Conservation (phyloP, 1,139 yeast species). For the Candida glucosophila region DNA sequence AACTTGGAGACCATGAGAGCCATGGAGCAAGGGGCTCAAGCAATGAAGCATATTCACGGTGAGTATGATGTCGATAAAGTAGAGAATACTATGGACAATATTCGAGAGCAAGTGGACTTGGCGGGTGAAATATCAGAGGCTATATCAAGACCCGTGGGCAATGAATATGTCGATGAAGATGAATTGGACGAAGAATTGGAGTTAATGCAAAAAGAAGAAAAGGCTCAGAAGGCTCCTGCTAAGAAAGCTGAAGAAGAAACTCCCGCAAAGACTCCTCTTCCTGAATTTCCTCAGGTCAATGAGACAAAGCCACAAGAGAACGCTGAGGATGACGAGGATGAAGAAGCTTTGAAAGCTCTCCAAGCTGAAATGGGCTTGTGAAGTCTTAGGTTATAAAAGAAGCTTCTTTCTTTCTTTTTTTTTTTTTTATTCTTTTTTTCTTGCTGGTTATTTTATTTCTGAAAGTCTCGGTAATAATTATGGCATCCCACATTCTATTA, state of each 20-base stretch:
- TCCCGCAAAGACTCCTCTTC: constrained; percentile 22
- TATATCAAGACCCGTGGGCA: constrained; percentile 82
- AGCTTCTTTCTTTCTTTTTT: too few relatives aligned
- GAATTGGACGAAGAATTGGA: constrained; percentile 90
- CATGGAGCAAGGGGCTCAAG: constrained; percentile 95
- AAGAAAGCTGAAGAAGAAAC: constrained; percentile 11
- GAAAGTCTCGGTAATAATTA: too few relatives aligned
- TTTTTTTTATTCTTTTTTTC: too few relatives aligned
- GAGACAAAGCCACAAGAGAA: constrained; percentile 34
- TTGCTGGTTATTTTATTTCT: too few relatives aligned
- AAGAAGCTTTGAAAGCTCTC: constrained; percentile 79
- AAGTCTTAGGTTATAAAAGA: too few relatives aligned
- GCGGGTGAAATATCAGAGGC: constrained; percentile 96
- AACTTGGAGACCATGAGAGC: constrained; percentile 97
- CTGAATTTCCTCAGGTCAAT: constrained; percentile 40
- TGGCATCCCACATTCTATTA: too few relatives aligned
- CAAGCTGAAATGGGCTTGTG: constrained; percentile 93
- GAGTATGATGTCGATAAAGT: constrained; percentile 94
- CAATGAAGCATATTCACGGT: constrained; percentile 94
- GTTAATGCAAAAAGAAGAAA: constrained; percentile 74
- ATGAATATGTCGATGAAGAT: constrained; percentile 68
- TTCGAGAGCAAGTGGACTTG: constrained; percentile 90
- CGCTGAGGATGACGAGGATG: constrained; percentile 74
- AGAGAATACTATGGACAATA: constrained; percentile 97
- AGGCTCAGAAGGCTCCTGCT: constrained; percentile 27